These are phyloP conservation scores for Populus simonii DNA, from an alignment of 345 rosid genomes.

Conservation along the genomic window DNA sequence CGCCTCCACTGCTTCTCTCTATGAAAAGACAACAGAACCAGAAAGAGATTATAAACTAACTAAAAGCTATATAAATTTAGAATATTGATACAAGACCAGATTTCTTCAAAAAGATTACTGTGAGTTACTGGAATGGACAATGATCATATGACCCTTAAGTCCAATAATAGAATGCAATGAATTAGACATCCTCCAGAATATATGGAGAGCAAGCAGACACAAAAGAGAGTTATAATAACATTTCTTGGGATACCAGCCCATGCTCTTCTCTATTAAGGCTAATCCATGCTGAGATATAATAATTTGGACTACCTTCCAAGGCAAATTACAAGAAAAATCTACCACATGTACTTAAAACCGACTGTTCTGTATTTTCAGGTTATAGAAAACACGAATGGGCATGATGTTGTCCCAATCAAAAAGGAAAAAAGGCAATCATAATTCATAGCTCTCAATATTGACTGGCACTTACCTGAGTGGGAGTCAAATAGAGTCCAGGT, in stretches of 20 bases:
- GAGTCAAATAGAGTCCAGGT: slow-evolving; percentile 92
- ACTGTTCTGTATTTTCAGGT: background rate
- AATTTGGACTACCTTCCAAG: background rate
- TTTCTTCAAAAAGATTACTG: background rate
- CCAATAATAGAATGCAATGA: background rate
- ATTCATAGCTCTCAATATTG: background rate
- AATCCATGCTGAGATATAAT: background rate
- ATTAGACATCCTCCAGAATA: background rate
- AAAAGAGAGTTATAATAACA: background rate
- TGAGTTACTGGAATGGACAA: background rate
- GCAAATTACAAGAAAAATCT: background rate
- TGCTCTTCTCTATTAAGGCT: background rate
- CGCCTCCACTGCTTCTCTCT: slow-evolving; percentile 98
- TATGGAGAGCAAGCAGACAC: background rate
- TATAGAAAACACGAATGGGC: background rate
- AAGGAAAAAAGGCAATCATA: background rate
- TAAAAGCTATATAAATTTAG: background rate
- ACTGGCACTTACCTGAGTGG: slow-evolving; percentile 65
- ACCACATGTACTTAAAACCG: background rate
- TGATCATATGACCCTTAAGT: background rate
- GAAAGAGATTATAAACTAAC: background rate
- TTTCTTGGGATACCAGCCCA: background rate
- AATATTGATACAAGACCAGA: background rate
- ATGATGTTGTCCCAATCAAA: background rate
- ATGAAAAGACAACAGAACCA: slow-evolving; percentile 11